Evolutionary conservation across 106 monocot genomes (phyloP).

Genomic region (Vanilla planifolia): DNA sequence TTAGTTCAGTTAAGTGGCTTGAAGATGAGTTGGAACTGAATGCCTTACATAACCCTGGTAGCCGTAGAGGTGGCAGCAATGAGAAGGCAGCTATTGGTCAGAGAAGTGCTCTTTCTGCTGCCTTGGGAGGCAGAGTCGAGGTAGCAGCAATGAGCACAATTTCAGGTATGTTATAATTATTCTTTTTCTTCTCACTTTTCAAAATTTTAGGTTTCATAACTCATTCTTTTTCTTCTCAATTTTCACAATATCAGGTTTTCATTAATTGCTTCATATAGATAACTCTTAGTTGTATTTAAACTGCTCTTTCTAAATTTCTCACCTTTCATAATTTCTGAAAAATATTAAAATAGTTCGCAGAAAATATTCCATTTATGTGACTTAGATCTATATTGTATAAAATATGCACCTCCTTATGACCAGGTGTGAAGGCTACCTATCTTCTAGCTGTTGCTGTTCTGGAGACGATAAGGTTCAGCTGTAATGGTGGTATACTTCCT

Average conservation of each 20-base stretch:
- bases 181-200: too few species aligned
- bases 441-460: constrained; percentile 86
- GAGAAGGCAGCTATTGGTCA: constrained; percentile 81
- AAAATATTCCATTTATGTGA: constrained; percentile 5
- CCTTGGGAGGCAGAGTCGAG: constrained; percentile 94
- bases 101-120: constrained; percentile 83
- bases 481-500: constrained; percentile 77
- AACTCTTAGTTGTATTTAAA: too few species aligned
- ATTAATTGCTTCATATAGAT: background rate
- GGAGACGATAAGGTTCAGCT: constrained; percentile 92
- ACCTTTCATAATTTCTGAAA: background rate
- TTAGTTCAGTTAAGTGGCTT: constrained; percentile 97
- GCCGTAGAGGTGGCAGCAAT: constrained; percentile 72
- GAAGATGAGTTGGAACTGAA: constrained; percentile 98
- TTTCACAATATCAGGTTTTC: too few species aligned
- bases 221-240: too few species aligned
- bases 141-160: constrained; percentile 83
- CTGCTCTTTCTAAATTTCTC: too few species aligned
- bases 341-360: background rate
- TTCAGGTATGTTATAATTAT: too few species aligned
- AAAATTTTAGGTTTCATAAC: too few species aligned
- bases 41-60: constrained; percentile 89
- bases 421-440: constrained; percentile 98
- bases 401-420: background rate
- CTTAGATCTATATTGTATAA: too few species aligned